Evolutionary conservation across 2,329 filamentous ascomycete species (phyloP).

Genomic region (Penicillium sp.): DNA sequence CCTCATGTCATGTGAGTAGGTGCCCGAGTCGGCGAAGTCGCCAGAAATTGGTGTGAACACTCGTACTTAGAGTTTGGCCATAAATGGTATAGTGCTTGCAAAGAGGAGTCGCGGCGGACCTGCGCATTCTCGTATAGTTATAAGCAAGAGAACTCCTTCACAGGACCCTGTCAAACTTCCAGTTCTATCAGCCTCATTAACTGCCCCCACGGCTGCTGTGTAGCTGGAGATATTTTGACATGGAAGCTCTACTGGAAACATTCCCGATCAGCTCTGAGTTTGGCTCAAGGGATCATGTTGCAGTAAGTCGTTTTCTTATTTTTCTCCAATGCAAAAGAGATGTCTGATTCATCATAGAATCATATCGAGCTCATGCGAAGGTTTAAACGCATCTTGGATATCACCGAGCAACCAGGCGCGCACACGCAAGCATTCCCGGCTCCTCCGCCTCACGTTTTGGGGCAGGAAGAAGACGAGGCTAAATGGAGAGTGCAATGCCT

Average conservation of each 20-base stretch:
- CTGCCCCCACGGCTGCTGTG: neutral
- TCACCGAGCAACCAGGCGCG: neutral
- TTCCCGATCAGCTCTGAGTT: neutral
- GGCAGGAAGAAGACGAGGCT: neutral
- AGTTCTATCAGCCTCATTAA: neutral
- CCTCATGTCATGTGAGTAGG: neutral
- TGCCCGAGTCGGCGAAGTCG: neutral
- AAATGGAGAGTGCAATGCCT: neutral
- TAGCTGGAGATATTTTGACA: neutral
- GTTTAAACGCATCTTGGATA: neutral
- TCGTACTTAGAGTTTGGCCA: neutral
- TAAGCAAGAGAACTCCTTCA: neutral
- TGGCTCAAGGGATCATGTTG: neutral
- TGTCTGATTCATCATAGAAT: neutral
- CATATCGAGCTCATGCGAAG: neutral
- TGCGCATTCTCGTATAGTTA: neutral
- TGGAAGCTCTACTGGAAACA: neutral
- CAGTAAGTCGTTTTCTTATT: neutral
- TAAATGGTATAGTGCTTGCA: neutral
- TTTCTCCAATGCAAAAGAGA: neutral
- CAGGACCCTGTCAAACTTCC: neutral
- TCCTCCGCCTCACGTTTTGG: neutral
- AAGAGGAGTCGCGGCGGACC: too few species aligned
- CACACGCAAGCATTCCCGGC: neutral
- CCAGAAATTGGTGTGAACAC: neutral